Conservation (phyloP, 1,284 basidiomycete genomes). For the Mixia osmundae region DNA sequence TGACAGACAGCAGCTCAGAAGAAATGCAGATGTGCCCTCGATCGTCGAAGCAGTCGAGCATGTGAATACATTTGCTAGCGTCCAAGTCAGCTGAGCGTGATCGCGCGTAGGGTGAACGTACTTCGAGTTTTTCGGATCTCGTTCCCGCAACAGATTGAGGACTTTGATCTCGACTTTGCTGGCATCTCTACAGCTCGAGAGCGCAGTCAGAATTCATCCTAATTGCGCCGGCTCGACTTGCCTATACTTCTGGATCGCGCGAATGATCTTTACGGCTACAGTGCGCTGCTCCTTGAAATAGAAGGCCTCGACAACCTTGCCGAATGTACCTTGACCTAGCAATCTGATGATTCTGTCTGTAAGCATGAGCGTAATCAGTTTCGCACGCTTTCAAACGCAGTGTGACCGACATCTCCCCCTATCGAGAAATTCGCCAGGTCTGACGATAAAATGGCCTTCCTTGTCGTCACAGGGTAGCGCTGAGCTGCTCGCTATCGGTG, state of each 20-base stretch:
- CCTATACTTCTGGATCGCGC: conserved; percentile 22
- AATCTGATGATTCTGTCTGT: conserved; percentile 45
- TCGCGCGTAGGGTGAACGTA: conserved; percentile 28
- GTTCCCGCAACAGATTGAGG: conserved; percentile 67
- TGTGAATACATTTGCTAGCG: conserved; percentile 84
- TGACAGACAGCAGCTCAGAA: conserved; percentile 86
- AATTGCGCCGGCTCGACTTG: neutral
- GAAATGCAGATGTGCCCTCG: conserved; percentile 96
- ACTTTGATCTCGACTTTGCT: conserved; percentile 97
- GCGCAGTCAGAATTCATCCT: neutral
- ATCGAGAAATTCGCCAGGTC: conserved; percentile 19
- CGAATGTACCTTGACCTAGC: conserved; percentile 94
- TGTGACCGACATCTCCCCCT: conserved; percentile 7
- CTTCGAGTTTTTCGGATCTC: conserved; percentile 74
- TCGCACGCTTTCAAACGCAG: neutral
- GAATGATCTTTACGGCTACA: conserved; percentile 96
- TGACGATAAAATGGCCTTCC: conserved; percentile 25
- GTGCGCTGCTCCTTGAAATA: conserved; percentile 37
- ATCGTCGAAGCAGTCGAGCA: conserved; percentile 85
- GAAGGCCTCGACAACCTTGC: conserved; percentile 88
- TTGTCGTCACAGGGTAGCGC: conserved; percentile 19
- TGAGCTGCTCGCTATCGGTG: too few species aligned
- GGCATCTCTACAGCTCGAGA: conserved; percentile 45
- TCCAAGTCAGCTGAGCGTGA: neutral
- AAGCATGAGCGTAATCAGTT: neutral